Conservation (phyloP, 2,329 filamentous ascomycete species). For the Leptographium galeiforme region DNA sequence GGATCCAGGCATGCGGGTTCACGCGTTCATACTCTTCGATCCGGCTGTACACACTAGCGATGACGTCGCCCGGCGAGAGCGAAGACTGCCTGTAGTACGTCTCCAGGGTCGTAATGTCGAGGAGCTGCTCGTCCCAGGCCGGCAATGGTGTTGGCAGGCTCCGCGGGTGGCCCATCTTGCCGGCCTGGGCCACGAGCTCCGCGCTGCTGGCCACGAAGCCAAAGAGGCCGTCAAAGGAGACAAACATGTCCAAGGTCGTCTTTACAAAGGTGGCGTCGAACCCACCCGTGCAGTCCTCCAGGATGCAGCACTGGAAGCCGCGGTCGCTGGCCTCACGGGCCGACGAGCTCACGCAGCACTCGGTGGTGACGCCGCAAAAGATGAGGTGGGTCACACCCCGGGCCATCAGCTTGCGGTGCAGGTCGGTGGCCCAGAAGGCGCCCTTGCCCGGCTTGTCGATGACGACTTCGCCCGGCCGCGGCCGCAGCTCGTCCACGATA, state of each 20-base stretch:
- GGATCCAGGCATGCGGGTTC: conserved; percentile 38
- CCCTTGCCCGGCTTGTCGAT: no score
- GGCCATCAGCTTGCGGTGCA: no score
- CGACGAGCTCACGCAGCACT: no score
- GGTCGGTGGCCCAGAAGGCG: no score
- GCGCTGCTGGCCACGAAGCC: conserved; percentile 29
- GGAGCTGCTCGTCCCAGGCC: background rate
- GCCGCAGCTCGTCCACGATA: no score
- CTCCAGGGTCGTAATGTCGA: conserved; percentile 6
- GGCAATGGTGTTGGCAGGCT: conserved; percentile 5
- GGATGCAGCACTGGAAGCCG: conserved; percentile 28
- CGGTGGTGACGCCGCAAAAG: no score
- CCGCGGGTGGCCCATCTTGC: background rate
- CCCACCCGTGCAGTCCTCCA: conserved; percentile 33
- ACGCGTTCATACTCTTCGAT: conserved; percentile 33
- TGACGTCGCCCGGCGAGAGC: conserved; percentile 4
- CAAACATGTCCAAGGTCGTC: conserved; percentile 34
- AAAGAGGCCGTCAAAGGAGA: conserved; percentile 36
- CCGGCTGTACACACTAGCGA: conserved; percentile 20
- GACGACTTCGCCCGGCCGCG: no score
- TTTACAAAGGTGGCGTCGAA: conserved; percentile 32
- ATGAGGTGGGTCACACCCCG: no score
- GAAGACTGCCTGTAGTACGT: conserved; percentile 2
- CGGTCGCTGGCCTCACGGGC: conserved; percentile 20
- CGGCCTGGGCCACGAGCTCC: conserved; percentile 21